Percentiles rank a stretch among this genome's conserved stretches.
These are phyloP conservation scores for Venturia nashicola DNA, from an alignment of 2,329 filamentous ascomycete genomes.

Conservation along the genomic window DNA sequence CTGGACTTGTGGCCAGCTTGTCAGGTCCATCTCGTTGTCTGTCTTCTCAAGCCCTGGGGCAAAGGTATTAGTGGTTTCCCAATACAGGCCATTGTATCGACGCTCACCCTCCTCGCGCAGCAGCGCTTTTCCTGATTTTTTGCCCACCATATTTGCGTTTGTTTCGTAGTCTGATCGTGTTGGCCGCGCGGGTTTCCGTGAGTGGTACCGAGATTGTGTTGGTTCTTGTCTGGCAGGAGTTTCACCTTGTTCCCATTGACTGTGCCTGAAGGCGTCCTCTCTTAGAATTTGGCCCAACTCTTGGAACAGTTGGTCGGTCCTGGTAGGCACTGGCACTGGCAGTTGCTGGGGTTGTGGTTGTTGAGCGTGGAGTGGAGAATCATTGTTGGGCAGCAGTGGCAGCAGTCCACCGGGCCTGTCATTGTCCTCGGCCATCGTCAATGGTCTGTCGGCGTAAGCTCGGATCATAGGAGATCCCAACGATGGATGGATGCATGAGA, in stretches of 20 bases:
- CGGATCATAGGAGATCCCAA: not conserved
- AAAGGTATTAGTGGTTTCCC: conserved; percentile 21
- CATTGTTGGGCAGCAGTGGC: not conserved
- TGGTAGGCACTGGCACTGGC: not conserved
- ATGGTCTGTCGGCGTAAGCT: not conserved
- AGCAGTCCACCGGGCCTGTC: not conserved
- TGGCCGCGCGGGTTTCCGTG: not conserved
- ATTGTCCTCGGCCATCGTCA: not conserved
- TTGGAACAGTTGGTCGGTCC: conserved; percentile 2
- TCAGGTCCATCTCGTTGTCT: conserved; percentile 95
- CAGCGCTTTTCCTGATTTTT: conserved; percentile 51
- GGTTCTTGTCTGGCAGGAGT: not conserved
- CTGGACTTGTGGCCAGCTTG: conserved; percentile 81
- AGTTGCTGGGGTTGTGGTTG: not conserved
- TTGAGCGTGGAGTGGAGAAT: not conserved
- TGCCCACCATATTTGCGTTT: conserved; percentile 47
- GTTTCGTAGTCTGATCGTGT: conserved; percentile 13
- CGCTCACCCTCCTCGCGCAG: conserved; percentile 44
- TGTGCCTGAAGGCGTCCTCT: not conserved
- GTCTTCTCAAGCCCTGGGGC: conserved; percentile 76
- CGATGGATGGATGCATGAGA: not conserved
- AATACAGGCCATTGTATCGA: conserved; percentile 5
- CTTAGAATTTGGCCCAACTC: not conserved
- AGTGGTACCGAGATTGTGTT: not conserved
- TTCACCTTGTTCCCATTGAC: not conserved